Evolutionary conservation across 2,329 filamentous ascomycete species (phyloP).

Genomic region (Scleromitrula shiraiana): DNA sequence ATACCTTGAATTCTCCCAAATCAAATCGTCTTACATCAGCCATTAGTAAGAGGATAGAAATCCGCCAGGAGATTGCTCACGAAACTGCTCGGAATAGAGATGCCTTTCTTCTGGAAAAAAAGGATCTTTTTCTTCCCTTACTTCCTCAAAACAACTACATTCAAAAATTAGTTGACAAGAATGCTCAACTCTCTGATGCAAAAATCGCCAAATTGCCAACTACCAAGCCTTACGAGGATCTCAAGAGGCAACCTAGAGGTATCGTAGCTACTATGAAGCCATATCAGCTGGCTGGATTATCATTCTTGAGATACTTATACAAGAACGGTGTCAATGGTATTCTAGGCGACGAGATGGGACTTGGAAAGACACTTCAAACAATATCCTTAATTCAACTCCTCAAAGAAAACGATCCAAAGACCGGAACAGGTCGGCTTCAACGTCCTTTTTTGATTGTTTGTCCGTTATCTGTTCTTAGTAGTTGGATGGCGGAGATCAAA

Average conservation of each 20-base stretch:
- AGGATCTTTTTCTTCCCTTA: constrained; percentile 28
- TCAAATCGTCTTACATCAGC: background rate
- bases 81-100: constrained; percentile 25
- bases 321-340: constrained; percentile 33
- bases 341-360: constrained; percentile 42
- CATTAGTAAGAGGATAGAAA: background rate
- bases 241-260: constrained; percentile 23
- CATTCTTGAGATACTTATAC: constrained; percentile 40
- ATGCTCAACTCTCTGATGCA: constrained; percentile 17
- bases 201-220: constrained; percentile 17
- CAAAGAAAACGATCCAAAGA: constrained; percentile 32
- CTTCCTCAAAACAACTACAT: constrained; percentile 30
- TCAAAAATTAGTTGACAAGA: constrained; percentile 25
- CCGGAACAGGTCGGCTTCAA: constrained; percentile 31
- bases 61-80: constrained; percentile 25
- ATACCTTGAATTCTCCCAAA: background rate
- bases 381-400: constrained; percentile 41
- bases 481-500: constrained; percentile 39
- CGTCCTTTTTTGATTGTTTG: constrained; percentile 41
- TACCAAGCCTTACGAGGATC: constrained; percentile 24
- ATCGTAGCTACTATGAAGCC: constrained; percentile 44
- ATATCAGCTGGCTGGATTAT: constrained; percentile 42
- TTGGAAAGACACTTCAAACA: constrained; percentile 43
- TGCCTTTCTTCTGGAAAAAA: constrained; percentile 30
- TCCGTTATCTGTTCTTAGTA: constrained; percentile 41